Conservation (phyloP, 345 rosid genomes). For the Excoecaria cochinchinensis region DNA sequence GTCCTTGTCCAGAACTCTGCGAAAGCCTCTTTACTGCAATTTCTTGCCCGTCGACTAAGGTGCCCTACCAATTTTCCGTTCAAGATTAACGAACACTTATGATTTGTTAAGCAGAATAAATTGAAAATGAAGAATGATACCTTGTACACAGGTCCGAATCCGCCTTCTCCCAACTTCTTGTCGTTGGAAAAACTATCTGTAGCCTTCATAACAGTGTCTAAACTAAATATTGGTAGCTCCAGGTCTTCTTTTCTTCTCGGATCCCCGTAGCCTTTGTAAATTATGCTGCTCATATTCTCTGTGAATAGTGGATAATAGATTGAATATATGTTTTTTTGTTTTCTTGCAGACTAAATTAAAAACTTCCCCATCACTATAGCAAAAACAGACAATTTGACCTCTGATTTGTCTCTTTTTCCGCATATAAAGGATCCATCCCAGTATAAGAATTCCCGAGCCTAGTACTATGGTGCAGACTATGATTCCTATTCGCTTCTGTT, state of each 20-base stretch:
- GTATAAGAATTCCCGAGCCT: conserved; percentile 3
- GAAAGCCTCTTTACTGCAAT: conserved; percentile 40
- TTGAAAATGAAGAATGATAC: conserved; percentile 1
- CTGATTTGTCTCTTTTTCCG: conserved; percentile 12
- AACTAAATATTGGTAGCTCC: conserved; percentile 9
- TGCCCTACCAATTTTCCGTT: conserved; percentile 27
- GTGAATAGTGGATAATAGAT: neutral
- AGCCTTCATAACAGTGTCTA: conserved; percentile 14
- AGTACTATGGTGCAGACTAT: neutral
- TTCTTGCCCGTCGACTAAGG: conserved; percentile 27
- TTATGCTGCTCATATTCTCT: conserved; percentile 10
- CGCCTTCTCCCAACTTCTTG: conserved; percentile 41
- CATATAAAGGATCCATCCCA: conserved; percentile 7
- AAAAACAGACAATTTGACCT: conserved; percentile 12
- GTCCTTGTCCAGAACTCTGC: conserved; percentile 33
- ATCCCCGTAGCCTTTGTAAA: neutral
- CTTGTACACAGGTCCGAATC: conserved; percentile 40
- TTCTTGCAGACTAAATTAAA: neutral
- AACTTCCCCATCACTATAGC: neutral
- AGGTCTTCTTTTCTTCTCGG: conserved; percentile 14
- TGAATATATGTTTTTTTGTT: no score
- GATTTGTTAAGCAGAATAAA: no score
- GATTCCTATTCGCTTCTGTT: conserved; percentile 15
- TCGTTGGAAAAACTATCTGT: conserved; percentile 24
- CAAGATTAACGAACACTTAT: neutral